phyloP scores from a whole-genome alignment of 768 basidiomycete species.

The Leucocoprinus sp. region DNA sequence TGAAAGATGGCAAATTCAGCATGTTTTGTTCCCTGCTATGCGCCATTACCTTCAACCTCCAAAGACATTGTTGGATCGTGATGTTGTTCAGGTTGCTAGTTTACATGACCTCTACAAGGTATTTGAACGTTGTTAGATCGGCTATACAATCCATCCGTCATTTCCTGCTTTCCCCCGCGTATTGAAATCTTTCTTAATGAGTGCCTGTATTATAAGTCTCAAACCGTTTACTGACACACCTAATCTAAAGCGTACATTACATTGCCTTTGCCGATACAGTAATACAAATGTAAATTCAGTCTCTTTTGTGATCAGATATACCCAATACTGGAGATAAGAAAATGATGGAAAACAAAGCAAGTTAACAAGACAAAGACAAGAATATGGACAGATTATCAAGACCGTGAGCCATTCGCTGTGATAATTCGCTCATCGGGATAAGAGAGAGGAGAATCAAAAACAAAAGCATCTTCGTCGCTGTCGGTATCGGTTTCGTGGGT shows the following conservation, averaged over 20 bases:
- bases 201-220: slow-evolving; percentile 1
- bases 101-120: slow-evolving; percentile 90
- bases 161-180: no score
- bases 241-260: slow-evolving; percentile 11
- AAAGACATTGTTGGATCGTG: slow-evolving; percentile 55
- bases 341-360: not conserved
- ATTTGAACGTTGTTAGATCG: slow-evolving; percentile 78
- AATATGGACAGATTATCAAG: not conserved
- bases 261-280: not conserved
- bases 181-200: no score
- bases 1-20: slow-evolving; percentile 81
- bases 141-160: not conserved
- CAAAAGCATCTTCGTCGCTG: slow-evolving; percentile 51
- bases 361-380: not conserved
- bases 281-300: slow-evolving; percentile 11
- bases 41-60: slow-evolving; percentile 67
- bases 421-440: slow-evolving; percentile 11
- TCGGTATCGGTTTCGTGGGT: slow-evolving; percentile 41
- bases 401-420: slow-evolving; percentile 1
- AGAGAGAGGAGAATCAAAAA: slow-evolving; percentile 47
- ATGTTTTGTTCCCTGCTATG: slow-evolving; percentile 83
- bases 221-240: slow-evolving; percentile 13
- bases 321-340: not conserved
- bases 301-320: slow-evolving; percentile 4
- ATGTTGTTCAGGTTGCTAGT: slow-evolving; percentile 83